A percentile compares a stretch with the other conserved stretches of the same genome.
These are phyloP conservation scores for thale cress (Arabidopsis thaliana) DNA, from an alignment of 345 rosid species.

Conservation along the genomic window DNA sequence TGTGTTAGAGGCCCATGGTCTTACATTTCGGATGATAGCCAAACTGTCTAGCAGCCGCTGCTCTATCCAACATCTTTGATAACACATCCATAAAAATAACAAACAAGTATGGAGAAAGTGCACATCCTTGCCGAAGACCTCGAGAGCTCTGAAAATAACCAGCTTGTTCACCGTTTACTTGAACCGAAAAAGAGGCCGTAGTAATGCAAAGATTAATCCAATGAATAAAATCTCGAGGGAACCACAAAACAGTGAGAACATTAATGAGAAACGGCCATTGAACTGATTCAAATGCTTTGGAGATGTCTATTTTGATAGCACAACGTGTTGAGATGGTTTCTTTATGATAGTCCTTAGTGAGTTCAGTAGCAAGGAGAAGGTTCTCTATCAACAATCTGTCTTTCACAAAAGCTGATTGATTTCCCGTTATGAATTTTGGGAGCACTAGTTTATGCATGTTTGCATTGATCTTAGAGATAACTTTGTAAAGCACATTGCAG, in stretches of 20 bases:
- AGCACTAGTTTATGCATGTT: background rate
- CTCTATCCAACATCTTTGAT: background rate
- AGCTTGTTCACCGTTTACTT: background rate
- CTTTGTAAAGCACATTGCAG: background rate
- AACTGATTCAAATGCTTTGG: too few relatives aligned
- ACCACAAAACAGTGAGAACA: too few relatives aligned
- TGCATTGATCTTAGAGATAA: background rate
- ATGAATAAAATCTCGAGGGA: too few relatives aligned
- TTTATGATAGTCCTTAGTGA: too few relatives aligned
- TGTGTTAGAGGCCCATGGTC: too few relatives aligned
- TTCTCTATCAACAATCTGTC: too few relatives aligned
- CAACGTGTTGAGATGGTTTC: too few relatives aligned
- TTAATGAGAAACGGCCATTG: too few relatives aligned
- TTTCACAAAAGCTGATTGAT: too few relatives aligned
- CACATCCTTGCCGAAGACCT: background rate
- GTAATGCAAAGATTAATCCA: background rate
- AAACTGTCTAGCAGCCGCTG: background rate
- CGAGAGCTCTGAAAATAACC: background rate
- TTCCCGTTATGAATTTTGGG: too few relatives aligned
- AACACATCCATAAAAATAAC: background rate
- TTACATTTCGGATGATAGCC: background rate
- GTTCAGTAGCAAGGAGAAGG: too few relatives aligned
- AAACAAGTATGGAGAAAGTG: background rate
- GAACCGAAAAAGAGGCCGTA: background rate
- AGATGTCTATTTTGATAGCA: too few relatives aligned